A percentile compares a stretch with the other conserved stretches of the same genome.
These are phyloP conservation scores for Gentiana macrophylla DNA, from an alignment of 257 asterid genomes.

Conservation along the genomic window DNA sequence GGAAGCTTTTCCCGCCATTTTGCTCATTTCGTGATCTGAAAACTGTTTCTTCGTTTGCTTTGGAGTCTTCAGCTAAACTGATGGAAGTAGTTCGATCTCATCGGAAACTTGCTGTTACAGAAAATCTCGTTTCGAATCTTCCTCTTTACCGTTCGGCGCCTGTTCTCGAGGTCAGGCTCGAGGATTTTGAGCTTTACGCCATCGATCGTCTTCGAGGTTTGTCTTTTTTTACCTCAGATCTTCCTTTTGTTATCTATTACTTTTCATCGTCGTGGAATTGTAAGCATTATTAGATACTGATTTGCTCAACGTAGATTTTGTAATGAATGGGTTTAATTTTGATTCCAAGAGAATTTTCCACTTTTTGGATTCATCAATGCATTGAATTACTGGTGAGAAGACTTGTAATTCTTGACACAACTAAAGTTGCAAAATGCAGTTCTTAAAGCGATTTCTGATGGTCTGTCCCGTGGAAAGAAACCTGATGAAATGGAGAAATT, in stretches of 20 bases:
- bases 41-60: neutral
- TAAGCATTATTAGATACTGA: neutral
- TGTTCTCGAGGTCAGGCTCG: constrained; percentile 75
- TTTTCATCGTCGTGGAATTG: neutral
- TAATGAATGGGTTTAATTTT: neutral
- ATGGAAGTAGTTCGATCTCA: constrained; percentile 63
- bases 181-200: constrained; percentile 89
- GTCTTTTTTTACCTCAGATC: neutral
- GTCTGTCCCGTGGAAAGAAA: constrained; percentile 73
- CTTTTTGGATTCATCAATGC: neutral
- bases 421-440: constrained; percentile 36
- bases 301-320: neutral
- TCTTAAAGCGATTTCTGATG: constrained; percentile 83
- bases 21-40: neutral
- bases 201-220: constrained; percentile 84
- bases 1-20: constrained; percentile 53
- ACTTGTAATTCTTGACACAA: neutral
- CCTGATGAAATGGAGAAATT: constrained; percentile 61
- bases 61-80: neutral
- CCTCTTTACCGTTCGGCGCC: constrained; percentile 86
- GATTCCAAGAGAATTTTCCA: neutral
- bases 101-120: constrained; percentile 27
- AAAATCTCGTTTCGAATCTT: constrained; percentile 26
- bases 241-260: too few relatives aligned
- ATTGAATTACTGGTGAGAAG: neutral